Conservation (phyloP, 1,284 basidiomycete genomes). For the Pseudozyma flocculosa region DNA sequence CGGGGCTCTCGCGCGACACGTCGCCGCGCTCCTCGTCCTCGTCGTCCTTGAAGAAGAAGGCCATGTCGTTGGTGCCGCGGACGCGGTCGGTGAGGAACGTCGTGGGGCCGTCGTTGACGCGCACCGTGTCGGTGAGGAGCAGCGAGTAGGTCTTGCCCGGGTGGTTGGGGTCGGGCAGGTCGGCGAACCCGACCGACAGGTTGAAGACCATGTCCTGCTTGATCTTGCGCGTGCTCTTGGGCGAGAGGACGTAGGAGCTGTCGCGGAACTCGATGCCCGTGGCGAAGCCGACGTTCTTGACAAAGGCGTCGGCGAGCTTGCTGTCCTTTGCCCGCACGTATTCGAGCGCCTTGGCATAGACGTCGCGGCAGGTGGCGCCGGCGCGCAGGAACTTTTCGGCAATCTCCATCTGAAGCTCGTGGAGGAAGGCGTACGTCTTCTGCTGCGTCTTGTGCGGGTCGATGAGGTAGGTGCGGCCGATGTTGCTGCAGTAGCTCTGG, state of each 20-base stretch:
- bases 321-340: conserved; percentile 76
- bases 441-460: conserved; percentile 72
- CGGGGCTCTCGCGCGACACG: conserved; percentile 19
- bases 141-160: conserved; percentile 80
- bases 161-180: conserved; percentile 68
- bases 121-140: conserved; percentile 86
- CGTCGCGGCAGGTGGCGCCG: conserved; percentile 74
- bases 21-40: conserved; percentile 32
- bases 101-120: conserved; percentile 68
- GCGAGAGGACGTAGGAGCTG: conserved; percentile 74
- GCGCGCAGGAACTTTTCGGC: conserved; percentile 72
- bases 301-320: conserved; percentile 77
- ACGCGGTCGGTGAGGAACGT: conserved; percentile 74
- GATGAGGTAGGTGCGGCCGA: conserved; percentile 90
- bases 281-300: conserved; percentile 87
- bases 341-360: conserved; percentile 75
- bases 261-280: conserved; percentile 81
- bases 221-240: conserved; percentile 75
- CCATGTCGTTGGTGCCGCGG: conserved; percentile 68
- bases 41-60: conserved; percentile 72
- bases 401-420: conserved; percentile 77
- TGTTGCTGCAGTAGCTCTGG: conserved; percentile 87
- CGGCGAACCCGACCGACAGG: conserved; percentile 79
- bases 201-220: conserved; percentile 82
- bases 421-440: conserved; percentile 75